Conservation (phyloP, 202 grass and related monocot genomes). For the Digitaria exilis region DNA sequence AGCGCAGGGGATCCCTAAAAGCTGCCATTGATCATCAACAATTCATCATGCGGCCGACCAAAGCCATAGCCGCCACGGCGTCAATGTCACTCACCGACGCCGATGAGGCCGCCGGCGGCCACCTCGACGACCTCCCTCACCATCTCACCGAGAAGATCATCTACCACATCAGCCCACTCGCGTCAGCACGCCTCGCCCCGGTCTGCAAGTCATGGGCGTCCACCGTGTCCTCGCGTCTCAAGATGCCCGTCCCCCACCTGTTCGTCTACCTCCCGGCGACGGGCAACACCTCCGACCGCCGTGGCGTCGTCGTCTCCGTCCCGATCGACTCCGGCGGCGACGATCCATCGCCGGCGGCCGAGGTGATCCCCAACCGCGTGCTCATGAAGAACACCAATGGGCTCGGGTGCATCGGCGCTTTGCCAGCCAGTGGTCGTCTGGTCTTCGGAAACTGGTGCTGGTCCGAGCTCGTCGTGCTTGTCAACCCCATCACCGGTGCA, state of each 20-base stretch:
- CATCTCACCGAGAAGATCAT: conserved; percentile 39
- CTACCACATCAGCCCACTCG: conserved; percentile 11
- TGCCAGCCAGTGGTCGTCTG: neutral
- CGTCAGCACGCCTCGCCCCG: conserved; percentile 1
- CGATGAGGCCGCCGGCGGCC: neutral
- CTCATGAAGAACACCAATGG: neutral
- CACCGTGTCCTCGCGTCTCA: neutral
- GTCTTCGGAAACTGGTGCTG: neutral
- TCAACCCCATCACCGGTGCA: conserved; percentile 31
- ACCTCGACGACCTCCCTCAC: neutral
- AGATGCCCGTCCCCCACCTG: conserved; percentile 7
- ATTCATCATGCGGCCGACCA: neutral
- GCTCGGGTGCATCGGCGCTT: neutral
- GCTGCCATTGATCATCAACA: neutral
- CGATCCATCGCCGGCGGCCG: neutral
- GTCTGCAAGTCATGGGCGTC: conserved; percentile 35
- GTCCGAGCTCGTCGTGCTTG: neutral
- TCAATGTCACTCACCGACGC: neutral
- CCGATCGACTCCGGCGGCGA: neutral
- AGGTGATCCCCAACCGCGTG: neutral
- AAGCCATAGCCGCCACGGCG: neutral
- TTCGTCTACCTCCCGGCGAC: neutral
- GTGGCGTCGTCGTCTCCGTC: conserved; percentile 3
- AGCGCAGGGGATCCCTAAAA: no score
- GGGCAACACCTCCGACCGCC: neutral